Conservation (phyloP, 1,139 yeast species). For the Kodamaea alishanica region DNA sequence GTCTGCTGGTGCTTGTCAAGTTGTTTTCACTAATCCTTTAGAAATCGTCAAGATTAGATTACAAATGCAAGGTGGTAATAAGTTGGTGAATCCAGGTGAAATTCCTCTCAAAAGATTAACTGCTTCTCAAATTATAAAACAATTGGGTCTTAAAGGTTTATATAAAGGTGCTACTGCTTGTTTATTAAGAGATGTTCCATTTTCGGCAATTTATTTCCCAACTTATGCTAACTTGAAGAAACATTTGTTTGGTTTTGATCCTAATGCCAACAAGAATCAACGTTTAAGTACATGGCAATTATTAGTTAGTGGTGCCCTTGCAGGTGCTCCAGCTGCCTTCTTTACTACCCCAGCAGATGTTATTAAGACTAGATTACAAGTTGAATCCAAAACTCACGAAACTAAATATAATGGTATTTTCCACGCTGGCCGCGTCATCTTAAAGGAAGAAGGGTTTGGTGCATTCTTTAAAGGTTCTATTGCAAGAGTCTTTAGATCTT, state of each 20-base stretch:
- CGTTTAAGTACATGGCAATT: conserved; percentile 77
- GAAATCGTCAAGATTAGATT: conserved; percentile 94
- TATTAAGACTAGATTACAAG: conserved; percentile 90
- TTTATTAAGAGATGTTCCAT: conserved; percentile 91
- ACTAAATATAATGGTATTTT: conserved; percentile 69
- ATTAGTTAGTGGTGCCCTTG: conserved; percentile 84
- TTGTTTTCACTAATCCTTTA: conserved; percentile 89
- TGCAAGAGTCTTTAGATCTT: conserved; percentile 90
- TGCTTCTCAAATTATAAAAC: conserved; percentile 72
- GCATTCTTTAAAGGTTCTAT: conserved; percentile 97
- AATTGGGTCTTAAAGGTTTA: conserved; percentile 78
- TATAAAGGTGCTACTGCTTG: conserved; percentile 94
- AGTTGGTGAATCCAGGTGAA: conserved; percentile 41
- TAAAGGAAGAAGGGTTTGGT: conserved; percentile 67
- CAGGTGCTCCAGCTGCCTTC: conserved; percentile 98
- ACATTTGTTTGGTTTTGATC: conserved; percentile 80
- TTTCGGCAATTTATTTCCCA: conserved; percentile 96
- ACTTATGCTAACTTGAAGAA: conserved; percentile 91
- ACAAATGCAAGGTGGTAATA: conserved; percentile 85
- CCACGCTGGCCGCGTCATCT: conserved; percentile 72
- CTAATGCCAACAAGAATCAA: conserved; percentile 47
- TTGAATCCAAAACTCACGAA: conserved; percentile 76
- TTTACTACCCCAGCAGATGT: conserved; percentile 96
- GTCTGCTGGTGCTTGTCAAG: conserved; percentile 95
- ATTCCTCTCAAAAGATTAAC: conserved; percentile 47